These are phyloP conservation scores for Nakazawaea wyomingensis DNA, from an alignment of 805 yeast genomes.

Conservation along the genomic window DNA sequence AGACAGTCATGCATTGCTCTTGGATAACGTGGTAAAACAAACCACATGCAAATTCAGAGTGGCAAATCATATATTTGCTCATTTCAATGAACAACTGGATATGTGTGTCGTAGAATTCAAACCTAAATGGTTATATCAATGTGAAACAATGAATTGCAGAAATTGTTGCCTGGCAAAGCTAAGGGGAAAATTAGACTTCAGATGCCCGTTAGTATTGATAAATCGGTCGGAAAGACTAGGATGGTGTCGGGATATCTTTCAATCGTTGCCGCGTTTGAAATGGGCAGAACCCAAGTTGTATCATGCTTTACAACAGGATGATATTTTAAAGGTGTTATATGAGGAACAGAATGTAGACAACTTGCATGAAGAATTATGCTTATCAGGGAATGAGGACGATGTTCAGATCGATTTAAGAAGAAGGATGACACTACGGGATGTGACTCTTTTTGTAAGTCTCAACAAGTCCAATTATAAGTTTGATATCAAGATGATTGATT, in stretches of 20 bases:
- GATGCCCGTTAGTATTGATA: conserved; percentile 37
- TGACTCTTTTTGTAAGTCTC: conserved; percentile 41
- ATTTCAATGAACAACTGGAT: background rate
- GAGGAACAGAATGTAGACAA: conserved; percentile 30
- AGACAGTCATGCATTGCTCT: conserved; percentile 2
- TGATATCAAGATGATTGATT: conserved; percentile 33
- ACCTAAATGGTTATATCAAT: conserved; percentile 47
- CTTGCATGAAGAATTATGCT: conserved; percentile 27
- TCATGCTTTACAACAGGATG: conserved; percentile 15
- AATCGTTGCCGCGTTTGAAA: conserved; percentile 19
- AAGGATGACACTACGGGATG: conserved; percentile 50
- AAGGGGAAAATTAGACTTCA: conserved; percentile 27
- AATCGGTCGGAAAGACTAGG: conserved; percentile 23
- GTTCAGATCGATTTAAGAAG: conserved; percentile 36
- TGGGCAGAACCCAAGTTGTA: conserved; percentile 30
- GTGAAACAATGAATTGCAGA: conserved; percentile 33
- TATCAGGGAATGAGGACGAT: conserved; percentile 29
- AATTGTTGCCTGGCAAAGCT: conserved; percentile 37
- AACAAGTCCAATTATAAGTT: conserved; percentile 22
- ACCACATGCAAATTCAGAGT: conserved; percentile 14
- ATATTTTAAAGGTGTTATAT: conserved; percentile 17
- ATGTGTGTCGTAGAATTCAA: conserved; percentile 35
- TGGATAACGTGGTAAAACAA: conserved; percentile 3
- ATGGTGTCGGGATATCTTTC: conserved; percentile 32
- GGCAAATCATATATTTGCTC: conserved; percentile 1